Percentiles rank a stretch among this genome's conserved stretches.
phyloP scores from a whole-genome alignment of 202 grass and related monocot species.

The Setaria italica region DNA sequence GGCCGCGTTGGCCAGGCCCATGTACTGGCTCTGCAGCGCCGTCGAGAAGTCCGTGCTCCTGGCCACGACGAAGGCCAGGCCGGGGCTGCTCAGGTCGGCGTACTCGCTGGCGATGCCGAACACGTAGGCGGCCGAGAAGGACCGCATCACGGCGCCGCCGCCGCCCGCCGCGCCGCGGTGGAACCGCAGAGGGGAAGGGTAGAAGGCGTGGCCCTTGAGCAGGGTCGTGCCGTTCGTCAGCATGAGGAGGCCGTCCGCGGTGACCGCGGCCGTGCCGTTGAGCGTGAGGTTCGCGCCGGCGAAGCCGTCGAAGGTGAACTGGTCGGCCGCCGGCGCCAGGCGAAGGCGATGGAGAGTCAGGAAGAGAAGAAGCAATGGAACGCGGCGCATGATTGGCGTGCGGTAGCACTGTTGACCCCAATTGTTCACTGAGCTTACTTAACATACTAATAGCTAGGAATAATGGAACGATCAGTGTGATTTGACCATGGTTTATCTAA shows the following conservation, averaged over 20 bases:
- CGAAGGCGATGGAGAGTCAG: slow-evolving; percentile 16
- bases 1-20: slow-evolving; percentile 64
- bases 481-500: neutral
- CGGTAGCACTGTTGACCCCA: neutral
- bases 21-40: slow-evolving; percentile 69
- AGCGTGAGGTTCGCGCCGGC: slow-evolving; percentile 51
- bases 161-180: neutral
- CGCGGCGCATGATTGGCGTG: slow-evolving; percentile 19
- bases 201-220: slow-evolving; percentile 73
- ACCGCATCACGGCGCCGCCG: slow-evolving; percentile 19
- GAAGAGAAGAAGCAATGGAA: slow-evolving; percentile 39
- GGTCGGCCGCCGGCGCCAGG: slow-evolving; percentile 23
- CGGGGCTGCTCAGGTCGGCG: slow-evolving; percentile 69
- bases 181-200: slow-evolving; percentile 44
- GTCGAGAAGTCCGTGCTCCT: slow-evolving; percentile 47
- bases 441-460: neutral
- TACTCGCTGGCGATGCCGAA: slow-evolving; percentile 75
- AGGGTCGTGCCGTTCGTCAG: slow-evolving; percentile 69
- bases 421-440: neutral
- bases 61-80: slow-evolving; percentile 66
- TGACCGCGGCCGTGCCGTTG: slow-evolving; percentile 51
- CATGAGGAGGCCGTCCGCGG: slow-evolving; percentile 52
- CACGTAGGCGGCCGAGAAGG: slow-evolving; percentile 77
- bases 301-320: slow-evolving; percentile 66
- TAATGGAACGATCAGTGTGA: neutral